Evolutionary conservation across 768 basidiomycete genomes (phyloP), one percentile per base, ranked within the genome.

Genomic region (Albatrellus ellisii): DNA sequence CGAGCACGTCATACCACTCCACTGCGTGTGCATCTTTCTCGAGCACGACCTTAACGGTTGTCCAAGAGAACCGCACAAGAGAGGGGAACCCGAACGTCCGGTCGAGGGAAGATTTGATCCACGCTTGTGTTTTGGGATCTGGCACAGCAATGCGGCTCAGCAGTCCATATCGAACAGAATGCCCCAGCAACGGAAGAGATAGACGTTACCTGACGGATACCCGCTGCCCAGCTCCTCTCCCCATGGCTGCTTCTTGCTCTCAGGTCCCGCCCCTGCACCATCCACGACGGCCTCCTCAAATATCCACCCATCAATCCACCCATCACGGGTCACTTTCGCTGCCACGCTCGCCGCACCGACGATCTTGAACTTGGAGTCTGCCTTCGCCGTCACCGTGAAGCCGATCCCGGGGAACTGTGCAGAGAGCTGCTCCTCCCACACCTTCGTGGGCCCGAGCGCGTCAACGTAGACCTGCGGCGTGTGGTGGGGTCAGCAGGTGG

Each of bases 271-370:
- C 34, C 15, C 15, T 3, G 26, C 11, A 35, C 43, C 43, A 26
- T 52, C 41, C 20, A 26, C 36, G 1, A 39, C 34, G 35, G 61
- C 65, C 54, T 88, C 86, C 58, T 85, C 76, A 49, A 79, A 92
- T 8, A 67, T 55, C 94, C 94, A 98, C 3, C 70, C 69, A 46
- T 92, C 81, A 15, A 97, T 67, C 59, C 89, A 90, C 6, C 81
- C 77, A 54, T 98, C 94, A 43, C 94, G 69, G 0, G 92, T 97
- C 21, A 94, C 91, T 62, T 99, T 99, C 2, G 95, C 95, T 2
- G 90, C 90, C n/a, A 98, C 88, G 57, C 87, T 90, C 1, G 94
- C 95, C 5, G 95, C 95, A 17, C 89, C 83, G 45, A 99, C 95
- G 46, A 99, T 92, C 55, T 91, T 95, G 70, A 76, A 99, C 47